phyloP scores from a whole-genome alignment of 192 early-diverging fungal genomes.

The Coemansia sp. region DNA sequence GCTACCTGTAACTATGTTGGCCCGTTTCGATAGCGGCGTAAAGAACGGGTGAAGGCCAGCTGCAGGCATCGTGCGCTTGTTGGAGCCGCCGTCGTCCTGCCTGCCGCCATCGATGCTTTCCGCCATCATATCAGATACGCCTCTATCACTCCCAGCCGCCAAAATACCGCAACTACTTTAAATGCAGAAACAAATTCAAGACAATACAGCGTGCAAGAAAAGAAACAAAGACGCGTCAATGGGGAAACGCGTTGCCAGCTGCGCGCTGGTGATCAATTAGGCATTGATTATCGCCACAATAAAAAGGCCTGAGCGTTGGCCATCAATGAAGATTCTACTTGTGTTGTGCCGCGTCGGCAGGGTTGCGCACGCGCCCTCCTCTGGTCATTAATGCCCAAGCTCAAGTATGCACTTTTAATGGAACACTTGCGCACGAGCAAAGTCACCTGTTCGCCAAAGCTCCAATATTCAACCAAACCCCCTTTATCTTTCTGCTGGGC shows the following conservation, averaged over 20 bases:
- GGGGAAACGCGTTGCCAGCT: not conserved
- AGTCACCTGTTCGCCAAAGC: too few relatives aligned
- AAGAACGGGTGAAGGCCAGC: conserved; percentile 34
- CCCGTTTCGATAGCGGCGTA: conserved; percentile 30
- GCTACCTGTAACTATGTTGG: conserved; percentile 2
- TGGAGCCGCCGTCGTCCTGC: conserved; percentile 1
- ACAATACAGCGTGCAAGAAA: not conserved
- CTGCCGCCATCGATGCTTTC: not conserved
- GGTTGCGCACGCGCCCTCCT: too few relatives aligned
- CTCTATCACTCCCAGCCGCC: not conserved
- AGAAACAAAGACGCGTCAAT: not conserved
- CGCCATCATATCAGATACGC: not conserved
- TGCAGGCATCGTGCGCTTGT: not conserved
- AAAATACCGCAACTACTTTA: not conserved
- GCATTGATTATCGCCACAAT: not conserved
- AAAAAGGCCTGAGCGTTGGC: not conserved
- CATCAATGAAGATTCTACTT: not conserved
- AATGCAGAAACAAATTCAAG: conserved; percentile 1
- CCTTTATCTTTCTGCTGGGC: too few relatives aligned
- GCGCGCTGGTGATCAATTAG: not conserved
- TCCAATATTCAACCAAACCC: too few relatives aligned
- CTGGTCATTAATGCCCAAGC: too few relatives aligned
- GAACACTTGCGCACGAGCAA: not conserved
- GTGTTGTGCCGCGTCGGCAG: too few relatives aligned
- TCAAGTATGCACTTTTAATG: not conserved